These are phyloP conservation scores for Trichosanthes truncata DNA, from an alignment of 306 rosid species.

Conservation along the genomic window DNA sequence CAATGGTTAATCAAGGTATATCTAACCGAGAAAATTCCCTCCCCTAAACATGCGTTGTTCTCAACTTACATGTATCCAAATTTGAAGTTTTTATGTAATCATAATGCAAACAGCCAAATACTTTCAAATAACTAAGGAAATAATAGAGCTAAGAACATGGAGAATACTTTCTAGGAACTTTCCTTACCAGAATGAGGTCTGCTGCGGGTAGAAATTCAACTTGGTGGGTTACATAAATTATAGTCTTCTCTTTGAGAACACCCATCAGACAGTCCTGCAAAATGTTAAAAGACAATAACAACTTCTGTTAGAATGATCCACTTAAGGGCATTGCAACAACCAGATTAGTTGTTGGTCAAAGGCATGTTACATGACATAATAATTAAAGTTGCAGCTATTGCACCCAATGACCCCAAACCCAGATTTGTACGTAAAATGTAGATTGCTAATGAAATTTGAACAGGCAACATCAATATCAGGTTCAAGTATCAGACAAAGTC, in stretches of 20 bases:
- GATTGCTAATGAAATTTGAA: conserved; percentile 74
- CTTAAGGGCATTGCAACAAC: neutral
- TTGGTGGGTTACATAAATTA: conserved; percentile 87
- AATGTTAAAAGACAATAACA: neutral
- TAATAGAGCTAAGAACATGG: neutral
- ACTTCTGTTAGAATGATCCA: neutral
- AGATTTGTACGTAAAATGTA: conserved; percentile 57
- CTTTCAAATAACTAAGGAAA: neutral
- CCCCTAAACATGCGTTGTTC: neutral
- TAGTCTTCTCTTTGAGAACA: conserved; percentile 66
- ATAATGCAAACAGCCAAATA: neutral
- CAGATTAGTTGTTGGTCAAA: conserved; percentile 24
- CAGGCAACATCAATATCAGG: conserved; percentile 78
- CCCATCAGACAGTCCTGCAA: conserved; percentile 86
- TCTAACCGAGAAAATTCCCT: neutral
- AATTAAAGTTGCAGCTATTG: conserved; percentile 52
- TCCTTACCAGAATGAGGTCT: conserved; percentile 71
- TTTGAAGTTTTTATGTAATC: neutral
- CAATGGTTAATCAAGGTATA: neutral
- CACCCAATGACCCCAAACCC: conserved; percentile 67
- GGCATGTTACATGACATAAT: conserved; percentile 75
- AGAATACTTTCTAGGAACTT: neutral
- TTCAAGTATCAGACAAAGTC: conserved; percentile 73
- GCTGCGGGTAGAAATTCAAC: conserved; percentile 99
- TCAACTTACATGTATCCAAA: neutral